phyloP scores from a whole-genome alignment of 2,329 filamentous ascomycete genomes.

The Pseudocercospora fuligena region DNA sequence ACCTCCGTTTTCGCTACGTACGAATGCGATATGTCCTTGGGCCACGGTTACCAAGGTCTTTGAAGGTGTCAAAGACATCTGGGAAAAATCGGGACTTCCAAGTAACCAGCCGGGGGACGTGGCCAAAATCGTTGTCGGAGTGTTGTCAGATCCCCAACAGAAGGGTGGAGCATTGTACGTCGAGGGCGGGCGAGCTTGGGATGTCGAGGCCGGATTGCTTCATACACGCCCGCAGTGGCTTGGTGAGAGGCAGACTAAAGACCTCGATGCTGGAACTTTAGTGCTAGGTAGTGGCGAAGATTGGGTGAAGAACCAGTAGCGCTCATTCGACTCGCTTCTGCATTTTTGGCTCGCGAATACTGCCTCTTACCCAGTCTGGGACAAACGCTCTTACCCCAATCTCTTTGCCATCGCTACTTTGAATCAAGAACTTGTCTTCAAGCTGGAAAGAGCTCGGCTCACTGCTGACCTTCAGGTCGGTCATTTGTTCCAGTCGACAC shows the following conservation, averaged over 20 bases:
- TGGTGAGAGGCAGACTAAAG: conserved; percentile 45
- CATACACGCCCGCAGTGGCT: conserved; percentile 50
- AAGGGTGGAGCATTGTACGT: conserved; percentile 51
- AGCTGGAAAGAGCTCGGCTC: conserved; percentile 65
- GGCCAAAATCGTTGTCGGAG: conserved; percentile 45
- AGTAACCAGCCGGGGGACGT: conserved; percentile 48
- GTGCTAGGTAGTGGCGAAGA: conserved; percentile 38
- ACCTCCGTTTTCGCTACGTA: conserved; percentile 41
- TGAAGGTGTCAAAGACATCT: conserved; percentile 43
- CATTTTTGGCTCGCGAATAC: conserved; percentile 46
- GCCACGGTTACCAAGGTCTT: conserved; percentile 49
- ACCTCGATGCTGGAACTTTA: conserved; percentile 44
- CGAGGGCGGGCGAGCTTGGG: conserved; percentile 50
- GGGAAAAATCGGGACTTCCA: conserved; percentile 47
- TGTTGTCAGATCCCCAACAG: conserved; percentile 42
- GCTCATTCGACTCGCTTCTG: conserved; percentile 42
- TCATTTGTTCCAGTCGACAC: conserved; percentile 91
- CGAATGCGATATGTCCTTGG: conserved; percentile 54
- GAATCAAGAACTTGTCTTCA: conserved; percentile 56
- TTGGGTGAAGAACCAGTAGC: conserved; percentile 16
- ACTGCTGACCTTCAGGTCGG: conserved; percentile 72
- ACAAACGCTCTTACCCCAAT: conserved; percentile 67
- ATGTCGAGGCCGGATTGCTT: conserved; percentile 50
- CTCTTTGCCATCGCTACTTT: conserved; percentile 27
- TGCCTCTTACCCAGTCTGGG: conserved; percentile 70